Percentiles rank a stretch among this genome's conserved stretches.
These are phyloP conservation scores for Xylariomycetidae sp. DNA, from an alignment of 2,329 filamentous ascomycete species.

Conservation along the genomic window DNA sequence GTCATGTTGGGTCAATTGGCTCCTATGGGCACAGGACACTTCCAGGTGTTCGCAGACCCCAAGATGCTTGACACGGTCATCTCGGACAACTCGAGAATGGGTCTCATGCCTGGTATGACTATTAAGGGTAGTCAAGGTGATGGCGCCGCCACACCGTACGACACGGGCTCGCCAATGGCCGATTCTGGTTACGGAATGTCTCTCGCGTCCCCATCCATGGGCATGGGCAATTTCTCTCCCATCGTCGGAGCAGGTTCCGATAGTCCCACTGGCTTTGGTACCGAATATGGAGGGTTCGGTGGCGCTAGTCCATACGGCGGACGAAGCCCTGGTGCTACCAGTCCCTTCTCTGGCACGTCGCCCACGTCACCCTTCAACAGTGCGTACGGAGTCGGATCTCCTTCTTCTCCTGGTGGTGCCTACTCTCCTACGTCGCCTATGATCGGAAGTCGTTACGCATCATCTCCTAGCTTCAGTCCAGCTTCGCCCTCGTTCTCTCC, in stretches of 20 bases:
- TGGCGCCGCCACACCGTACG: constrained; percentile 91
- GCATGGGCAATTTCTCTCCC: constrained; percentile 66
- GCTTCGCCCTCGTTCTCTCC: constrained; percentile 60
- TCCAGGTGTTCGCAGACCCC: constrained; percentile 89
- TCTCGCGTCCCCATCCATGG: constrained; percentile 53
- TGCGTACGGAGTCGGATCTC: constrained; percentile 61
- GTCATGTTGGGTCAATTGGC: constrained; percentile 97
- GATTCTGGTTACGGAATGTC: constrained; percentile 62
- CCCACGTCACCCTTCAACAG: constrained; percentile 59
- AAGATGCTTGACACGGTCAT: constrained; percentile 95
- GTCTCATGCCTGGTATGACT: constrained; percentile 73
- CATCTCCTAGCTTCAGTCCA: constrained; percentile 60
- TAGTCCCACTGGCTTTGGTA: constrained; percentile 60
- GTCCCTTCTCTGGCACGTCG: constrained; percentile 69
- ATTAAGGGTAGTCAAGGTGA: constrained; percentile 70
- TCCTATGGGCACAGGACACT: constrained; percentile 93
- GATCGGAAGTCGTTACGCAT: constrained; percentile 52
- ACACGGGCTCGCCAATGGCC: constrained; percentile 74
- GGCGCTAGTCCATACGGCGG: constrained; percentile 62
- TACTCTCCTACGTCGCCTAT: constrained; percentile 76
- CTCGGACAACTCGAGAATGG: constrained; percentile 83
- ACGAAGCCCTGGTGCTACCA: constrained; percentile 66
- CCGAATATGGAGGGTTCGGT: constrained; percentile 53
- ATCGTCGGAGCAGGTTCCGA: constrained; percentile 74
- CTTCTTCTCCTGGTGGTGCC: constrained; percentile 67